phyloP scores from a whole-genome alignment of 2,329 filamentous ascomycete species.

The Paracoccidioides lutzii region DNA sequence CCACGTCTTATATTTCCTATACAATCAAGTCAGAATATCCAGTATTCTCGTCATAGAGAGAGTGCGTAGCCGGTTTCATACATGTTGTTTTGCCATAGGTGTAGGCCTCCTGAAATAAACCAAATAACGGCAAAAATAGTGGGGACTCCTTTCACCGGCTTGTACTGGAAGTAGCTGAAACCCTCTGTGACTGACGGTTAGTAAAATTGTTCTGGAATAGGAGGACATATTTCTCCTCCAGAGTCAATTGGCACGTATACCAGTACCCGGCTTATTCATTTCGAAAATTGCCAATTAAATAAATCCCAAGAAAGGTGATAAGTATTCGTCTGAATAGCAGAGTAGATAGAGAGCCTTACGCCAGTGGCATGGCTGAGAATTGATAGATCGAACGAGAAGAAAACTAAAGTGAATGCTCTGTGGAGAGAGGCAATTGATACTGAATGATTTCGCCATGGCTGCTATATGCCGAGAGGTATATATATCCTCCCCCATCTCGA shows the following conservation, averaged over 20 bases:
- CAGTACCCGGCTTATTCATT: background rate
- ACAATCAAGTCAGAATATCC: constrained; percentile 4
- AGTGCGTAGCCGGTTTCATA: constrained; percentile 1
- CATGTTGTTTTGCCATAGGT: constrained; percentile 29
- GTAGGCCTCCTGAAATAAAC: constrained; percentile 23
- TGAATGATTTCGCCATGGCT: too few relatives aligned
- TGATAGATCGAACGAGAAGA: too few relatives aligned
- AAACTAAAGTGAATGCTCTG: too few relatives aligned
- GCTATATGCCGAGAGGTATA: too few relatives aligned
- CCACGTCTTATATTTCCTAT: constrained; percentile 29
- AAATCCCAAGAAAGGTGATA: too few relatives aligned
- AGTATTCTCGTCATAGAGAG: background rate
- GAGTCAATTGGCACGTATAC: background rate
- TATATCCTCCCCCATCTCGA: too few relatives aligned
- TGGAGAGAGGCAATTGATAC: too few relatives aligned
- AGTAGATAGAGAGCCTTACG: too few relatives aligned
- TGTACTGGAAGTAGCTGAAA: constrained; percentile 28
- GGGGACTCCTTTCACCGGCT: constrained; percentile 29
- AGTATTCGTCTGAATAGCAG: too few relatives aligned
- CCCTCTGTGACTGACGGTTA: constrained; percentile 17
- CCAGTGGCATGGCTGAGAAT: too few relatives aligned
- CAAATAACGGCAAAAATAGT: constrained; percentile 31
- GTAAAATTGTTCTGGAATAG: background rate
- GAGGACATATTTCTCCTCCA: background rate
- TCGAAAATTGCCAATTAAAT: too few relatives aligned